Evolutionary conservation across 192 early-diverging fungal genomes (phyloP).

Genomic region (Entomortierella chlamydospora): DNA sequence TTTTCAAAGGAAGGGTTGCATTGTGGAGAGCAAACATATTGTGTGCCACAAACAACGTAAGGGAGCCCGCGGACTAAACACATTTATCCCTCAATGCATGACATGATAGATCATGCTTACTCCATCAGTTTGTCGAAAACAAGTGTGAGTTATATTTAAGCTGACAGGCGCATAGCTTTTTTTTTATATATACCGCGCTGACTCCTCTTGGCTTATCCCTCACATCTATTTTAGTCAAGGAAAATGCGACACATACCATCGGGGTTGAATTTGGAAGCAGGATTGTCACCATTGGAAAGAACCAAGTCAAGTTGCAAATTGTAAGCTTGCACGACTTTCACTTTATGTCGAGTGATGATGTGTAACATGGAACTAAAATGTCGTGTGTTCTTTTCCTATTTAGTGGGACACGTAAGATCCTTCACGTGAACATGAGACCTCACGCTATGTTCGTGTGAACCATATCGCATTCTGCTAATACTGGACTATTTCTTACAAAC

Average conservation of each 20-base stretch:
- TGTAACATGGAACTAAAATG: background rate
- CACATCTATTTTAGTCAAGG: conserved; percentile 57
- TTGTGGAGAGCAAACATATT: background rate
- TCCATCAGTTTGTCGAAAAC: conserved; percentile 70
- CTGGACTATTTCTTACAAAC: background rate
- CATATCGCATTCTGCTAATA: background rate
- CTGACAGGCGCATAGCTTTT: no score
- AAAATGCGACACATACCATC: conserved; percentile 78
- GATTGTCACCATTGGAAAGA: conserved; percentile 73
- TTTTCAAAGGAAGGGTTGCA: background rate
- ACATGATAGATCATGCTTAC: conserved; percentile 62
- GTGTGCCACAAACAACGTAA: conserved; percentile 2
- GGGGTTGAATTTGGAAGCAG: conserved; percentile 85
- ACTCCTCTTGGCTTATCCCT: no score
- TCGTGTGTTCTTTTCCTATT: background rate
- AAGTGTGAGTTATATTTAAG: conserved; percentile 62
- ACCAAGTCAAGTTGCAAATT: conserved; percentile 77
- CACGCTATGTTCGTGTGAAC: no score
- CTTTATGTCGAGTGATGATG: background rate
- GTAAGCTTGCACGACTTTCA: conserved; percentile 17
- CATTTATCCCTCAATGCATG: background rate
- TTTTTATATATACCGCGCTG: no score
- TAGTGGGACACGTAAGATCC: conserved; percentile 44
- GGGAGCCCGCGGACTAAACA: conserved; percentile 11
- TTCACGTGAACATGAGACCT: background rate